Base-by-base conservation (phyloP, 108 stramenopile species). In the Conticribra guillardii region DNA sequence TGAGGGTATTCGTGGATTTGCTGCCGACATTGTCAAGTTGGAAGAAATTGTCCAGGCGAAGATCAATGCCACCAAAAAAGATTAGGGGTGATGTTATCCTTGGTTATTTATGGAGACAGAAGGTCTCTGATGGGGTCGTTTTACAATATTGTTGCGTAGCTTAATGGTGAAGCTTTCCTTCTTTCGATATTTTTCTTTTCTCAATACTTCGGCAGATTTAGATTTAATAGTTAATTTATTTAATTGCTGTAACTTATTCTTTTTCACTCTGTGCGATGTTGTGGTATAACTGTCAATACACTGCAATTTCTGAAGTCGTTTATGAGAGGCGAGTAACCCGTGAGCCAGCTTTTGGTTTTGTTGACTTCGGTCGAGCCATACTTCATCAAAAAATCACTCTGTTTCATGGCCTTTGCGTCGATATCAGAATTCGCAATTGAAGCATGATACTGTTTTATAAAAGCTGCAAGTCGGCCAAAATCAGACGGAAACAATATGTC, bases 1-100 rank as follows among this genome's bases (percentile, higher is more conserved):
- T 15, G 98, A 97, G 62, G 99, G 99, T 19, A 99, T 99, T 72
- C 91, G 97, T 28, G 87, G 85, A 64, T 99, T 99, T 71, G 85
- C 94, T 5, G 83, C 68, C 7, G 99, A 98, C 81, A 91, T 98
- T 59, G 88, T 87, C 26, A 96, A 97, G 80, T 87, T 99, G 21
- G 97, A 99, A 80, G 79, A 80, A 9, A 91, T 96, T 68, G 82
- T 99, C 53, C 84, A 91, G 65, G 73, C 69, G 2, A 94, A 87
- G 82, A 88, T 93, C 37, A 66, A 78, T 64, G 69, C 58, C 22
- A 29, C 44, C 34, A 61, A 68, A 17, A 61, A 71, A 62, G 74
- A 46, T 27, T 62, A 48, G 64, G 9, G 17, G 27, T 41, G 37
- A 41, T 5, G 5, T 41, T n/a, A n/a, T n/a, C n/a, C n/a, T n/a